Base-by-base conservation (phyloP, 2,329 filamentous ascomycete species). In the Beauveria sp. region DNA sequence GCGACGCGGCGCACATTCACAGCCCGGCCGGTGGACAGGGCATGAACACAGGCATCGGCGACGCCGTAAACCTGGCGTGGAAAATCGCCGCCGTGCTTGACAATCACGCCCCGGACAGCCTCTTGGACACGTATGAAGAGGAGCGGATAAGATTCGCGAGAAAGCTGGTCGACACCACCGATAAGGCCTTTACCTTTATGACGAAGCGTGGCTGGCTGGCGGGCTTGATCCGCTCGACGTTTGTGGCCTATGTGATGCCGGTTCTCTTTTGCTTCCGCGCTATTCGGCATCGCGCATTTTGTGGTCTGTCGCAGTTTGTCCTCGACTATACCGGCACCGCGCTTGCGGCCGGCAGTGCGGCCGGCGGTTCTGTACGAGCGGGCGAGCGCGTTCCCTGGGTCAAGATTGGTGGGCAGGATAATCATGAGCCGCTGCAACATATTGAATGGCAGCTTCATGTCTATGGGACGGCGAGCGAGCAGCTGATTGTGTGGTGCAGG, bases 1-100 rank as follows among this genome's bases (percentile, higher is more conserved):
- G 73, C 22, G 73, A 75, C 61, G 69, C 73, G 5, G 73, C 73
- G 8, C 73, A 75, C 47, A 69, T 72, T 5, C 72, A 74, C 60
- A 69, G 67, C 20, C 73, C 73, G 0, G 68, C 67, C 18, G 73
- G 73, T 8, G 73, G 72, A 0, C 72, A 75, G 57, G 73, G 73
- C 1, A 72, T 75, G 70, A 75, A 75, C 63, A 73, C 70, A 1
- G 72, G 71, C 1, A 70, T 74, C 3, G 70, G 71, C 4, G 73
- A 75, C 58, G 67, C 70, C 16, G 65, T 72, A 30, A 71, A 74
- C 55, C 60, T 75, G 0, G 72, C 67, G 3, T 75, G 73, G 72
- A 74, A 74, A 56, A 65, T 75, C 1, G 72, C 67, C 3, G 64
- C 66, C 6, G 67, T 70, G 1, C 51, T 70, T 46, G 65, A 66